A percentile compares a stretch with the other conserved stretches of the same genome.
Conservation (phyloP, 768 basidiomycete species). For the Tephrocybe sp. region DNA sequence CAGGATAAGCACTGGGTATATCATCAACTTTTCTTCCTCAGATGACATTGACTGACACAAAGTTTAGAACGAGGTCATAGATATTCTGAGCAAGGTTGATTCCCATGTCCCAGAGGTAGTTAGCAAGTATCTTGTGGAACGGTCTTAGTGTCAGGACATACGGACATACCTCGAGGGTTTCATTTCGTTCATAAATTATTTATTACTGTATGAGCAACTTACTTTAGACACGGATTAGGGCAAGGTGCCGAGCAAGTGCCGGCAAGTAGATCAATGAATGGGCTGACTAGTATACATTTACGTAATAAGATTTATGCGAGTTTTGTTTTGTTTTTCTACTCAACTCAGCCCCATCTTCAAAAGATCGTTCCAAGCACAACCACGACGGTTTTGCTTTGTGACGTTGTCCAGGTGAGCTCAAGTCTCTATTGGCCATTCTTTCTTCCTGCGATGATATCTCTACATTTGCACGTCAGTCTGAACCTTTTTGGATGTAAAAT, state of each 20-base stretch:
- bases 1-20: constrained; percentile 13
- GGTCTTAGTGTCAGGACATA: no score
- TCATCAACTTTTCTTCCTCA: no score
- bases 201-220: background rate
- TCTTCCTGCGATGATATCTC: constrained; percentile 11
- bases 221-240: no score
- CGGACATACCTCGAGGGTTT: no score
- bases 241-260: no score
- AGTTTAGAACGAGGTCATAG: constrained; percentile 8
- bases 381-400: background rate
- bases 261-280: no score
- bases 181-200: no score
- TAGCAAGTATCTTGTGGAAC: constrained; percentile 2
- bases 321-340: background rate
- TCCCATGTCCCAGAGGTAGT: background rate
- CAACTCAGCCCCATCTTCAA: no score
- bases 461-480: constrained; percentile 48
- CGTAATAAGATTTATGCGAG: background rate
- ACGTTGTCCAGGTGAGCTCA: background rate
- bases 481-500: constrained; percentile 22
- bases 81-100: constrained; percentile 8
- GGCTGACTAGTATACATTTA: no score
- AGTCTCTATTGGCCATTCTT: background rate
- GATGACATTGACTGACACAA: no score
- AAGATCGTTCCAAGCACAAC: no score